Evolutionary conservation across 1,284 basidiomycete genomes (phyloP), one percentile per base, ranked within the genome.

Genomic region (Apiotrichum sp.): DNA sequence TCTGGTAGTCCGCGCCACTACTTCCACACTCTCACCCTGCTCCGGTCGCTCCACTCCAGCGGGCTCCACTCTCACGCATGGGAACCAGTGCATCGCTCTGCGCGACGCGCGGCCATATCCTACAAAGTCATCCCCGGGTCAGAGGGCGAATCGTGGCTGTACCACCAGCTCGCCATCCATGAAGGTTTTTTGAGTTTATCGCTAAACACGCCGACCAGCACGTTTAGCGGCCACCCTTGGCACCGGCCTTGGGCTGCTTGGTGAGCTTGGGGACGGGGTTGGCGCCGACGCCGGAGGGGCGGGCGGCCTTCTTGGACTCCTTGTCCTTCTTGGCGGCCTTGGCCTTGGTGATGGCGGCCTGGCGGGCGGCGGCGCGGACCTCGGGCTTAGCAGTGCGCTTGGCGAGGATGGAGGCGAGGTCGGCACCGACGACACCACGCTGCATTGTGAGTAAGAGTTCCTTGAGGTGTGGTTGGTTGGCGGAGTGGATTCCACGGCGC

Each of bases 371-470:
- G 62, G 82, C 81, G 67, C 96, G 86, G 64, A 89, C 84, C 72
- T 89, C 87, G 61, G 88, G 83, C 69, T 90, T 90, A 80, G 93
- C 89, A 79, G 89, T 91, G 68, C 93, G 85, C 81, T 85, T 89
- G 65, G 93, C 92, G 62, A 86, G 83, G 78, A 98, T 97, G 70
- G 88, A 78, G 59, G 87, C 84, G 63, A 98, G 83, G 78, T 96
- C 92, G 65, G 92, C 91, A 80, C 96, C 96, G 71, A 95, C 93
- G 76, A 98, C 92, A 65, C 95, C 96, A 77, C 96, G 91, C 82
- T 96, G 87, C 6, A 13, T 22, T 22, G 22, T 22, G 22, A 22
- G 22, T 22, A 22, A 22, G 22, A 22, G 22, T 22, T 22, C 22
- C 22, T 22, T 22, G 22, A 22, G 22, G 22, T 22, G 22, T 22